phyloP scores from a whole-genome alignment of 768 basidiomycete genomes.

The Lyophyllum decastes region DNA sequence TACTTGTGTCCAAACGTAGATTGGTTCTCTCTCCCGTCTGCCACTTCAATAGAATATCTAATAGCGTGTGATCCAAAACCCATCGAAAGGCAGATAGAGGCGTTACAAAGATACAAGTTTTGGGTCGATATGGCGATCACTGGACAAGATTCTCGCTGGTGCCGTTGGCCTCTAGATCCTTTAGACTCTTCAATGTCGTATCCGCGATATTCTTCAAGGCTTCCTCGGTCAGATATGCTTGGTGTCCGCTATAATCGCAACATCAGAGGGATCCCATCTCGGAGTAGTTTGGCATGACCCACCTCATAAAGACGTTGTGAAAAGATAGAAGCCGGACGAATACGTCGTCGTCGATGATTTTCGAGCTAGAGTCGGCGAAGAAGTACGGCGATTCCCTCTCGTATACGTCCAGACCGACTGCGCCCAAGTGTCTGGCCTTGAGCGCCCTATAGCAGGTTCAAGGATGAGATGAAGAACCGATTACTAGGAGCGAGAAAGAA shows the following conservation, averaged over 20 bases:
- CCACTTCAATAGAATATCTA: background rate
- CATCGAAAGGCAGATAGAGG: background rate
- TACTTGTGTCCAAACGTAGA: background rate
- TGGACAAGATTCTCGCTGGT: conserved; percentile 28
- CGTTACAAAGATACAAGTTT: background rate
- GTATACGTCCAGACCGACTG: conserved; percentile 46
- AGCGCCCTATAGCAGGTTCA: conserved; percentile 26
- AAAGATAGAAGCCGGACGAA: conserved; percentile 47
- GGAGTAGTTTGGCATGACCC: conserved; percentile 2
- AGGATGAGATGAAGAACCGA: background rate
- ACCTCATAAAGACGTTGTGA: conserved; percentile 49
- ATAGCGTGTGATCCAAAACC: no score
- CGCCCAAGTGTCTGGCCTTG: conserved; percentile 38
- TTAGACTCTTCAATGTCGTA: conserved; percentile 37
- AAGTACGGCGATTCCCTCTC: conserved; percentile 43
- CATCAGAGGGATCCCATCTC: background rate
- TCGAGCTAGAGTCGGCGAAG: conserved; percentile 42
- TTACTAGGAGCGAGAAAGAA: background rate
- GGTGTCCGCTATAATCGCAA: conserved; percentile 35
- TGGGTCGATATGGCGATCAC: background rate
- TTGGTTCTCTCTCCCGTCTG: background rate
- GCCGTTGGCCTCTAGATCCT: conserved; percentile 31
- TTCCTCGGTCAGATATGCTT: conserved; percentile 43
- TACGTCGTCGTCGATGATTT: conserved; percentile 45
- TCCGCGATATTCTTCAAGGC: conserved; percentile 41